These are phyloP conservation scores for Trametes punicea DNA, from an alignment of 768 basidiomycete species.

Conservation along the genomic window DNA sequence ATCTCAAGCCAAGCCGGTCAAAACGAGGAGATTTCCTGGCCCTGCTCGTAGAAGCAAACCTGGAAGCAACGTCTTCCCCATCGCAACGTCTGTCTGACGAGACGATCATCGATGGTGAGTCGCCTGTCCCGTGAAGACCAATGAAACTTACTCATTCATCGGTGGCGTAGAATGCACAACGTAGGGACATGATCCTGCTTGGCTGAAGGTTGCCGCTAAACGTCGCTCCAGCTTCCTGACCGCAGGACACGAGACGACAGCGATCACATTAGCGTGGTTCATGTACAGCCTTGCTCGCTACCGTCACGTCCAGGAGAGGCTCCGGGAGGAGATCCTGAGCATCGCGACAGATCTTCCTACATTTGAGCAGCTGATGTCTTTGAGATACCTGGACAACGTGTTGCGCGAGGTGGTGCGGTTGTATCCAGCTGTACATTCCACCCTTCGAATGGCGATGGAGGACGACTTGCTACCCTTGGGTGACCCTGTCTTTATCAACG, in stretches of 20 bases:
- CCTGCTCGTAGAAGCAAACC: constrained; percentile 30
- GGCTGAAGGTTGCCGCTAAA: neutral
- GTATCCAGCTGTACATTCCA: constrained; percentile 46
- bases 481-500: constrained; percentile 21
- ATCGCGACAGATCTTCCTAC: constrained; percentile 36
- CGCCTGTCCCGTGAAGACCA: neutral
- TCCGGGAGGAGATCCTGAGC: constrained; percentile 34
- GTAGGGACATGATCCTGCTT: neutral
- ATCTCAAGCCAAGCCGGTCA: constrained; percentile 27
- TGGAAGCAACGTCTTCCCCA: constrained; percentile 22
- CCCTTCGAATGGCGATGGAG: constrained; percentile 43
- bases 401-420: constrained; percentile 57
- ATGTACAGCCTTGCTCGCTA: constrained; percentile 34
- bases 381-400: constrained; percentile 65
- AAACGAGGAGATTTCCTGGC: constrained; percentile 26
- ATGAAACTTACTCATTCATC: neutral
- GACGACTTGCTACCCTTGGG: constrained; percentile 53
- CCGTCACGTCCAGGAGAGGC: constrained; percentile 33
- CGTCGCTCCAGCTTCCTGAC: constrained; percentile 17
- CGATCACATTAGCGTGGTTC: constrained; percentile 28
- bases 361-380: constrained; percentile 62
- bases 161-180: neutral
- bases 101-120: constrained; percentile 32
- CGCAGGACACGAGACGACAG: constrained; percentile 32
- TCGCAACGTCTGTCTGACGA: constrained; percentile 31